phyloP scores from a whole-genome alignment of 2,329 filamentous ascomycete species.

The Achaetomium macrosporum region DNA sequence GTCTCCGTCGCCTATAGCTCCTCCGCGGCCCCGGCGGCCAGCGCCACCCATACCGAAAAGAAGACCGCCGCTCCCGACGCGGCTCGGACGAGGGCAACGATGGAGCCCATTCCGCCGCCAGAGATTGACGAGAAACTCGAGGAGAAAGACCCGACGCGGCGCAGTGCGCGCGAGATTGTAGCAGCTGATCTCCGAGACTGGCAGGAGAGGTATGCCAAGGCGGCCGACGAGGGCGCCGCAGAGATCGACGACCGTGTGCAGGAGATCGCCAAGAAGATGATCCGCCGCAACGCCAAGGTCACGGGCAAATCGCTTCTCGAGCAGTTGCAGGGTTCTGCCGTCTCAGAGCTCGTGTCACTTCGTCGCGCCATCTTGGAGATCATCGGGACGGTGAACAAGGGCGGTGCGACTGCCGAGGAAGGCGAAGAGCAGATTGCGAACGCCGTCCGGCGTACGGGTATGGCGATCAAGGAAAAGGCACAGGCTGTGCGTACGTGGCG shows the following conservation, averaged over 20 bases:
- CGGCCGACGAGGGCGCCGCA: constrained; percentile 70
- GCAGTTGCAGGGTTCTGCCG: constrained; percentile 62
- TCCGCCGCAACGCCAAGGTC: constrained; percentile 58
- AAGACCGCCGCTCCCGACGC: constrained; percentile 15
- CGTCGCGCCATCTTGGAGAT: constrained; percentile 62
- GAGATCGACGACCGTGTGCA: constrained; percentile 67
- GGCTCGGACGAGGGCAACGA: constrained; percentile 7
- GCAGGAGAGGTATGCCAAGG: constrained; percentile 82
- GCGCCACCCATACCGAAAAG: background rate
- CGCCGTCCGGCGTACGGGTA: constrained; percentile 60
- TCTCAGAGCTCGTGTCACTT: constrained; percentile 57
- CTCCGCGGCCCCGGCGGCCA: constrained; percentile 15
- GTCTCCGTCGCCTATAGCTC: constrained; percentile 27
- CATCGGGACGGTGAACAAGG: constrained; percentile 46
- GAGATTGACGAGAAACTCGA: constrained; percentile 37
- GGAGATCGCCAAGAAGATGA: constrained; percentile 51
- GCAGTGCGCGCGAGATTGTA: constrained; percentile 60
- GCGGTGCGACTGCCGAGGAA: constrained; percentile 31
- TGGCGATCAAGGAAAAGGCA: constrained; percentile 69
- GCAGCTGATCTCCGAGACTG: constrained; percentile 73
- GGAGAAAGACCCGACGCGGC: constrained; percentile 49
- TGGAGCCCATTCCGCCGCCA: constrained; percentile 38
- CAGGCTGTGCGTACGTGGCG: constrained; percentile 74
- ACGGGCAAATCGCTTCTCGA: constrained; percentile 62
- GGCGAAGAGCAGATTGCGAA: constrained; percentile 39